These are phyloP conservation scores for Sporothrix globosa DNA, from an alignment of 2,329 filamentous ascomycete genomes.

Conservation along the genomic window DNA sequence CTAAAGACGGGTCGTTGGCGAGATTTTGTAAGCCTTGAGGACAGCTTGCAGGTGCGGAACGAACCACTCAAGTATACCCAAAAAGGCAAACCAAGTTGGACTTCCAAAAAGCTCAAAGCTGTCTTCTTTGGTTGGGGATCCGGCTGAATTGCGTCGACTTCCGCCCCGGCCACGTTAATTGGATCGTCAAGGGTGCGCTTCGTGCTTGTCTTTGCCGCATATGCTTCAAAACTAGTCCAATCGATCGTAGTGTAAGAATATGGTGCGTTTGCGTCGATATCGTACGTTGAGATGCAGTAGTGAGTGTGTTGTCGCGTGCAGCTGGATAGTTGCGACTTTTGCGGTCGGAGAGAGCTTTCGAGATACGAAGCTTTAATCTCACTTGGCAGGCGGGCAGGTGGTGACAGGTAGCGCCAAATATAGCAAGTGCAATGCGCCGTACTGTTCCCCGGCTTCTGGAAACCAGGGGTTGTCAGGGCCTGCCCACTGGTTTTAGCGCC, in stretches of 20 bases:
- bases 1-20: not conserved
- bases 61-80: not conserved
- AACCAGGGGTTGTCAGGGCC: slow-evolving; percentile 25
- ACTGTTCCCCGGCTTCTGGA: slow-evolving; percentile 12
- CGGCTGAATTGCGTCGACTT: slow-evolving; percentile 30
- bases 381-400: not conserved
- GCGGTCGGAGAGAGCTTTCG: not conserved
- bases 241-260: not conserved
- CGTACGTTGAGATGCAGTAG: not conserved
- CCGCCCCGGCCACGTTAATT: slow-evolving; percentile 14
- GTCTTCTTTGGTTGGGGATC: slow-evolving; percentile 25
- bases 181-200: not conserved
- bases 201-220: slow-evolving; percentile 7
- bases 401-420: slow-evolving; percentile 4
- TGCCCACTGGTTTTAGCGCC: slow-evolving; percentile 26
- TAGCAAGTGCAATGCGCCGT: slow-evolving; percentile 17
- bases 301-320: slow-evolving; percentile 8
- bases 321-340: not conserved
- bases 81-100: not conserved
- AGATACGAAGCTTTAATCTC: slow-evolving; percentile 29
- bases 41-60: slow-evolving; percentile 36
- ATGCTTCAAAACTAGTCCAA: no score
- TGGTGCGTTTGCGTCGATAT: not conserved
- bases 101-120: slow-evolving; percentile 20
- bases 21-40: slow-evolving; percentile 28